Percentiles rank a stretch among this genome's conserved stretches.
These are phyloP conservation scores for Chalciporus chontae DNA, from an alignment of 768 basidiomycete genomes.

Conservation along the genomic window DNA sequence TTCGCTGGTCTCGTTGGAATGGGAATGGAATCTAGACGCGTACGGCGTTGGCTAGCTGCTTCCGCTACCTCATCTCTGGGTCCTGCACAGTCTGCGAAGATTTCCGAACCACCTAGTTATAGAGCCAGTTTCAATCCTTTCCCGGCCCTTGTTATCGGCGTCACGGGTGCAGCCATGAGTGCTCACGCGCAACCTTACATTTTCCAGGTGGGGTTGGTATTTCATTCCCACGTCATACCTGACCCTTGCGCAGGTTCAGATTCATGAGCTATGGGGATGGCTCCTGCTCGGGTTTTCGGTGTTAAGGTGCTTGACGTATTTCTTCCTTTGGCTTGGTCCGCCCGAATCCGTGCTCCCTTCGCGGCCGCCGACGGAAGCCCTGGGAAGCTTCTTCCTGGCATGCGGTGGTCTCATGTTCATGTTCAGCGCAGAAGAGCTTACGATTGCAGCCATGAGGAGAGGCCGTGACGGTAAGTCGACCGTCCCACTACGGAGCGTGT, in stretches of 20 bases:
- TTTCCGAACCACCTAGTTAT: slow-evolving; percentile 72
- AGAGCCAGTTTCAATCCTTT: slow-evolving; percentile 84
- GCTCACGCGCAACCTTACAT: slow-evolving; percentile 87
- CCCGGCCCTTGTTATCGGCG: slow-evolving; percentile 89
- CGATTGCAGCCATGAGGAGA: slow-evolving; percentile 86
- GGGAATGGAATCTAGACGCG: slow-evolving; percentile 75
- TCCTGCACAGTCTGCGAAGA: slow-evolving; percentile 22
- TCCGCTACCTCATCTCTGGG: slow-evolving; percentile 42
- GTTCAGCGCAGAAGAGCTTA: slow-evolving; percentile 85
- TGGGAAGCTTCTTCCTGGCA: slow-evolving; percentile 83
- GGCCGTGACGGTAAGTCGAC: slow-evolving; percentile 69
- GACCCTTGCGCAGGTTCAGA: slow-evolving; percentile 57
- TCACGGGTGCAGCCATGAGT: slow-evolving; percentile 91
- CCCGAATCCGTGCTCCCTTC: slow-evolving; percentile 83
- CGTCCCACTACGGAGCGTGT: not conserved
- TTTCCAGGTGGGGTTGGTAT: slow-evolving; percentile 59
- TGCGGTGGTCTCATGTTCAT: slow-evolving; percentile 90
- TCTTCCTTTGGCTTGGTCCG: slow-evolving; percentile 89
- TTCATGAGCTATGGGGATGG: slow-evolving; percentile 90
- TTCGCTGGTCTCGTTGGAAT: slow-evolving; percentile 89
- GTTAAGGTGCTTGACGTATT: slow-evolving; percentile 85
- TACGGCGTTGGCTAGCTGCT: slow-evolving; percentile 72
- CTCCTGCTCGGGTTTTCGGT: slow-evolving; percentile 75
- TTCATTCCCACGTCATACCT: slow-evolving; percentile 1
- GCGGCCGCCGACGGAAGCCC: slow-evolving; percentile 88